A percentile compares a stretch with the other conserved stretches of the same genome.
These are phyloP conservation scores for Stellera chamaejasme DNA, from an alignment of 345 rosid species.

Conservation along the genomic window DNA sequence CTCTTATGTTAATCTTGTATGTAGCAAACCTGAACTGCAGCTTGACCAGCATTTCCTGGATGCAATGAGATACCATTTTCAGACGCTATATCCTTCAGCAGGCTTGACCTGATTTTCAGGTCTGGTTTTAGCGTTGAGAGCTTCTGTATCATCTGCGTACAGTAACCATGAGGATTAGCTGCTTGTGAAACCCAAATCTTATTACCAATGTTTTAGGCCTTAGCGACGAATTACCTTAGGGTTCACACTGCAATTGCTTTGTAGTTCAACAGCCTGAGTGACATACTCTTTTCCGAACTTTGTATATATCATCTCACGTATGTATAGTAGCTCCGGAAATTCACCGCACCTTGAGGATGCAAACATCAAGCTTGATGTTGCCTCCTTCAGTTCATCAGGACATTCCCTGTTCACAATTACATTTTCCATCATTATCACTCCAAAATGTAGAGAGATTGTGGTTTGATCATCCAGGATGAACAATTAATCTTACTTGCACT, in stretches of 20 bases:
- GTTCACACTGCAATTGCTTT: constrained; percentile 30
- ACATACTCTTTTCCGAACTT: constrained; percentile 34
- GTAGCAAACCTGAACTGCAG: constrained; percentile 11
- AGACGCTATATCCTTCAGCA: constrained; percentile 27
- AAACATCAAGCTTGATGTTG: constrained; percentile 45
- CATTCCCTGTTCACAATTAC: constrained; percentile 22
- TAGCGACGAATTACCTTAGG: constrained; percentile 25
- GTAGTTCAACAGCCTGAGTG: constrained; percentile 29
- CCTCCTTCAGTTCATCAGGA: constrained; percentile 47
- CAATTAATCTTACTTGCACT: constrained; percentile 19
- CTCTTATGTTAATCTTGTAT: neutral
- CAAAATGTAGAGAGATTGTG: neutral
- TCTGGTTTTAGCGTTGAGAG: constrained; percentile 27
- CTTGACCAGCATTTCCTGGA: constrained; percentile 12
- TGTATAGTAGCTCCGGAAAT: constrained; percentile 43
- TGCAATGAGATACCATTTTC: constrained; percentile 26
- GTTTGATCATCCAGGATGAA: too few relatives aligned
- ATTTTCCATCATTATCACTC: neutral
- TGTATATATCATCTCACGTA: constrained; percentile 21
- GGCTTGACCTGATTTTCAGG: constrained; percentile 31
- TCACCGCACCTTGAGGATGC: constrained; percentile 52
- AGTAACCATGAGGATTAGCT: too few relatives aligned
- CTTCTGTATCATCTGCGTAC: constrained; percentile 35
- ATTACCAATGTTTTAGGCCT: too few relatives aligned
- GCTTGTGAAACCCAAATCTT: too few relatives aligned